Evolutionary conservation across 2,329 filamentous ascomycete species (phyloP).

Genomic region (Monilinia laxa): DNA sequence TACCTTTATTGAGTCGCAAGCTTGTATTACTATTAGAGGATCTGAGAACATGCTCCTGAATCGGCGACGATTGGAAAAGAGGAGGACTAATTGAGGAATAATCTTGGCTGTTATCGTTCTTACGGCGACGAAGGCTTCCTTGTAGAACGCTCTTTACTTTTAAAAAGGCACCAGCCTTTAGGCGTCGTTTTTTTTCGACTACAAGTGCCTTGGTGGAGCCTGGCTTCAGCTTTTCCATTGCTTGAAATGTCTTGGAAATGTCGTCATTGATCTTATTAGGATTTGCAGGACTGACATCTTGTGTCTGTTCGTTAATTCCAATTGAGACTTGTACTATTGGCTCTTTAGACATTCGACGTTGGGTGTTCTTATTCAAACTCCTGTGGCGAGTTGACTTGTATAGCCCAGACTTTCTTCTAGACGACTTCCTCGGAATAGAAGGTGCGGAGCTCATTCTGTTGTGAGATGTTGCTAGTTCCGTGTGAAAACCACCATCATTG

Average conservation of each 20-base stretch:
- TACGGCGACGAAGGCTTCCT: conserved; percentile 25
- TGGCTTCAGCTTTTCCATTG: conserved; percentile 13
- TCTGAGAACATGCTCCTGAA: conserved; percentile 22
- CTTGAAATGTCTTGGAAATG: conserved; percentile 3
- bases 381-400: conserved; percentile 20
- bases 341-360: background rate
- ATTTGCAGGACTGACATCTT: background rate
- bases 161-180: conserved; percentile 30
- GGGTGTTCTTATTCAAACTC: background rate
- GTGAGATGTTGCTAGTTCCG: conserved; percentile 18
- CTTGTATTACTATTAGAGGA: conserved; percentile 24
- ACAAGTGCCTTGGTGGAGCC: conserved; percentile 22
- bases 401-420: conserved; percentile 28
- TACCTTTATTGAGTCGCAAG: conserved; percentile 34
- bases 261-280: conserved; percentile 18
- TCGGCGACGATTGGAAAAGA: conserved; percentile 22
- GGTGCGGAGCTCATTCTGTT: conserved; percentile 29
- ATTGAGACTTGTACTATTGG: background rate
- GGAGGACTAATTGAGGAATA: conserved; percentile 24
- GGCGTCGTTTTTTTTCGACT: conserved; percentile 28
- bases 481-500: background rate
- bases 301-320: background rate
- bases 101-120: conserved; percentile 27
- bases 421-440: conserved; percentile 33
- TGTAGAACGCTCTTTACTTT: conserved; percentile 31